phyloP scores from a whole-genome alignment of 176 grass and related monocot species.

The Oryza brachyantha region DNA sequence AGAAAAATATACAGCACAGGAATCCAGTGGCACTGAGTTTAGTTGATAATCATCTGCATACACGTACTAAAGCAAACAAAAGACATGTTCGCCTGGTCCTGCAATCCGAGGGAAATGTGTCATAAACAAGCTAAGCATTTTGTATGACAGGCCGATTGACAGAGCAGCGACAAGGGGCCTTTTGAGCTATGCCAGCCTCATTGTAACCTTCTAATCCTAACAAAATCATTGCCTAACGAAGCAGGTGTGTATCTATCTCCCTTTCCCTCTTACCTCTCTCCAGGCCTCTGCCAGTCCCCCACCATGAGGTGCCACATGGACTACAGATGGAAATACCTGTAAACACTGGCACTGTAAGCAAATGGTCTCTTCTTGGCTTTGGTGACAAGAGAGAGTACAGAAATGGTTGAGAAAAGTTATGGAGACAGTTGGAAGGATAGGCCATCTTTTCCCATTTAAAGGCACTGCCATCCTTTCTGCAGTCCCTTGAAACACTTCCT shows the following conservation, averaged over 20 bases:
- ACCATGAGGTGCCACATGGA: conserved; percentile 61
- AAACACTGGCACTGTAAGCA: conserved; percentile 50
- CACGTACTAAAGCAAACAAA: conserved; percentile 45
- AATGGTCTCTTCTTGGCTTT: conserved; percentile 43
- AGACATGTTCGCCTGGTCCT: conserved; percentile 43
- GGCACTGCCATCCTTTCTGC: conserved; percentile 42
- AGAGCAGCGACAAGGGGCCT: conserved; percentile 42
- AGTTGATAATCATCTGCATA: conserved; percentile 6
- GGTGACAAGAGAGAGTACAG: conserved; percentile 45
- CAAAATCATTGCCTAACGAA: conserved; percentile 36
- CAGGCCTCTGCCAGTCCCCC: conserved; percentile 27
- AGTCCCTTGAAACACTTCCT: conserved; percentile 31
- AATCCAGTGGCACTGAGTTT: conserved; percentile 13
- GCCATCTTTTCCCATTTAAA: conserved; percentile 55
- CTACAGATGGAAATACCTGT: conserved; percentile 63
- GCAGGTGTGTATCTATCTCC: conserved; percentile 16
- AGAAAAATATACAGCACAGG: neutral
- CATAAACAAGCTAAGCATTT: conserved; percentile 36
- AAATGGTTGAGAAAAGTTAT: conserved; percentile 59
- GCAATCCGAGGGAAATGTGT: conserved; percentile 14
- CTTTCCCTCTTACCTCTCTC: neutral
- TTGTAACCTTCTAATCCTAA: conserved; percentile 33
- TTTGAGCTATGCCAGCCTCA: conserved; percentile 59
- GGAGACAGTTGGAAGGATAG: conserved; percentile 57
- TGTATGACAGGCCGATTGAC: conserved; percentile 39